Conservation (phyloP, 1,139 yeast genomes). For the Trichomonascaceae sp. region DNA sequence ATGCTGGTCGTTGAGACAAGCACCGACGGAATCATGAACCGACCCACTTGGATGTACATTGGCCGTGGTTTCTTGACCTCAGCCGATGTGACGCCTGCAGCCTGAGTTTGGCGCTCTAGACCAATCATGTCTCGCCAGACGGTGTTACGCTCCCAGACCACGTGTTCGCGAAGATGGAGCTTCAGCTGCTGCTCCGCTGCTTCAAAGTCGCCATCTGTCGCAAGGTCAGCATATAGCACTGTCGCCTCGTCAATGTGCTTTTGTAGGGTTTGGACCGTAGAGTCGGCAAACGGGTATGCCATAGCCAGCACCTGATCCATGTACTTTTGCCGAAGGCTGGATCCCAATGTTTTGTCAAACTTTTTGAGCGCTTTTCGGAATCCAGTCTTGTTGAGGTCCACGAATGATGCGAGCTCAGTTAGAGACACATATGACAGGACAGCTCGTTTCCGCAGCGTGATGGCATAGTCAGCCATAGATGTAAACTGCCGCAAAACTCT, state of each 20-base stretch:
- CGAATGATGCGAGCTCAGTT: constrained; percentile 71
- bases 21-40: constrained; percentile 10
- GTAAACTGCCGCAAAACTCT: not conserved
- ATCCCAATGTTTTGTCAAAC: constrained; percentile 70
- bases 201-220: constrained; percentile 33
- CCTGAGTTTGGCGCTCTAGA: constrained; percentile 56
- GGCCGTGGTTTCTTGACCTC: constrained; percentile 3
- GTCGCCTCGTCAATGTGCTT: constrained; percentile 36
- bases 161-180: constrained; percentile 74
- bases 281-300: constrained; percentile 34
- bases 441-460: constrained; percentile 56
- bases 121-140: constrained; percentile 97
- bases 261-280: constrained; percentile 36
- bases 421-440: constrained; percentile 57
- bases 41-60: constrained; percentile 9
- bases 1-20: constrained; percentile 13
- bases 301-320: constrained; percentile 22
- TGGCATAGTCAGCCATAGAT: constrained; percentile 19
- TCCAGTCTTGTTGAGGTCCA: constrained; percentile 77
- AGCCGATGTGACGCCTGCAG: constrained; percentile 6
- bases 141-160: constrained; percentile 92
- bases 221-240: constrained; percentile 34
- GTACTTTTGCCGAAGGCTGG: constrained; percentile 41
- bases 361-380: constrained; percentile 81
- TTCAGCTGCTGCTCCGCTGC: constrained; percentile 55